Evolutionary conservation across 2,329 filamentous ascomycete genomes (phyloP).

Genomic region (Byssoonygena ceratinophila): DNA sequence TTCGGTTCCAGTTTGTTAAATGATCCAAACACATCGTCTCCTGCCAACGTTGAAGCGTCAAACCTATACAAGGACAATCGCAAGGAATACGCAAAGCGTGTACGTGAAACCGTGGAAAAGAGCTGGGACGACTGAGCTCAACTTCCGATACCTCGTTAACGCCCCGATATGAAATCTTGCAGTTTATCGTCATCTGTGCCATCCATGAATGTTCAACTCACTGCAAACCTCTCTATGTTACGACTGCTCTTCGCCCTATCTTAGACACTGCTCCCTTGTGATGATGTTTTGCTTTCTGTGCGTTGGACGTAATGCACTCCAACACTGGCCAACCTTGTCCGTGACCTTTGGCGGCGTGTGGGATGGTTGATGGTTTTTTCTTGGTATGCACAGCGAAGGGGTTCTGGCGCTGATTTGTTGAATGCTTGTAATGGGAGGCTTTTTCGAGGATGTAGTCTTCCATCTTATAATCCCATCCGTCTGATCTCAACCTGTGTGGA

Average conservation of each 20-base stretch:
- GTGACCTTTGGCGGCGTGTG: background rate
- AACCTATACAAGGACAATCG: slow-evolving; percentile 98
- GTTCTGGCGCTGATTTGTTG: slow-evolving; percentile 25
- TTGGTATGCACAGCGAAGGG: slow-evolving; percentile 11
- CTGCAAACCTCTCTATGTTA: background rate
- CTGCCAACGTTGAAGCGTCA: slow-evolving; percentile 93
- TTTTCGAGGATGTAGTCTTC: background rate
- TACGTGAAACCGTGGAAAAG: slow-evolving; percentile 95
- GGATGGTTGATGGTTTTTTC: background rate
- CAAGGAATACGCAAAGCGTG: slow-evolving; percentile 89
- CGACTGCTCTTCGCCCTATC: background rate
- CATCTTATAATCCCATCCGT: background rate
- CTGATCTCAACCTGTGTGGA: background rate
- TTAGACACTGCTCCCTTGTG: background rate
- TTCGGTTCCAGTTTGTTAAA: slow-evolving; percentile 63
- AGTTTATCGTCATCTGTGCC: background rate
- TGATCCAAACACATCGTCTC: slow-evolving; percentile 96
- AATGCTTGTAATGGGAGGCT: background rate
- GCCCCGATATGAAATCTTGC: background rate
- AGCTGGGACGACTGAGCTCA: slow-evolving; percentile 79
- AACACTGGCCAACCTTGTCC: background rate
- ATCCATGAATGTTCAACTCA: background rate
- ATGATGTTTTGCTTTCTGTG: background rate
- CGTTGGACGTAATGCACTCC: background rate
- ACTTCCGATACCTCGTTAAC: slow-evolving; percentile 23